A percentile compares a stretch with the other conserved stretches of the same genome.
Conservation (phyloP, 225 moss, liverwort and hornwort species). For the Pseudoscleropodium purum region DNA sequence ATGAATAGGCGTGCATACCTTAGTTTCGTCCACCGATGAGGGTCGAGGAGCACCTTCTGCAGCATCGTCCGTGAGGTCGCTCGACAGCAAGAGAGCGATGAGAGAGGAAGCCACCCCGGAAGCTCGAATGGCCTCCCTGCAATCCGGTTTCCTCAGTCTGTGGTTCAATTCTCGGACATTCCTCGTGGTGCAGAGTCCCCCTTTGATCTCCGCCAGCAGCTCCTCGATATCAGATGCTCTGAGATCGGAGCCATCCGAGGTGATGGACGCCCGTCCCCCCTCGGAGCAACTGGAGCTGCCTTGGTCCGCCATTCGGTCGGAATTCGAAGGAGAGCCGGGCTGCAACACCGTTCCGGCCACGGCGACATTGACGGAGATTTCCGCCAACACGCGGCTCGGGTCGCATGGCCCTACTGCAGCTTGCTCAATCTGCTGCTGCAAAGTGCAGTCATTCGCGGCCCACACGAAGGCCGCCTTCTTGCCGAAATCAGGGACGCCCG, state of each 20-base stretch:
- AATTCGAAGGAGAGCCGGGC: constrained; percentile 17
- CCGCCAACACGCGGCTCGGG: constrained; percentile 2
- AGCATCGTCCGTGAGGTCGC: not conserved
- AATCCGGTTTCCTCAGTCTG: constrained; percentile 4
- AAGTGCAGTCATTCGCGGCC: constrained; percentile 19
- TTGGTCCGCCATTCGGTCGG: constrained; percentile 11
- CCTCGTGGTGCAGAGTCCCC: constrained; percentile 7
- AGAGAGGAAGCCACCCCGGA: constrained; percentile 18
- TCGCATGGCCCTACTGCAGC: not conserved
- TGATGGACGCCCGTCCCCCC: constrained; percentile 17
- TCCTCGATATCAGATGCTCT: constrained; percentile 17
- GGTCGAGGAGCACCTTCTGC: not conserved
- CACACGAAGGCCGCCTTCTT: constrained; percentile 26
- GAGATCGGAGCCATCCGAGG: not conserved
- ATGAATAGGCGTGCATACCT: not conserved
- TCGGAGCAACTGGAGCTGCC: constrained; percentile 9
- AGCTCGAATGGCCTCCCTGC: not conserved
- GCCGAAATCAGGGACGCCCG: constrained; percentile 21
- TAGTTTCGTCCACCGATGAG: not conserved
- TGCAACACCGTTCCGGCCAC: not conserved
- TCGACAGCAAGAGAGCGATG: constrained; percentile 7
- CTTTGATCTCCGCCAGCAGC: constrained; percentile 15
- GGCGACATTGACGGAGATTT: constrained; percentile 5
- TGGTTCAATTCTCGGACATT: constrained; percentile 1
- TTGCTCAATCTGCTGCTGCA: constrained; percentile 7